phyloP scores from a whole-genome alignment of 2,329 filamentous ascomycete species.

The Macroventuria anomochaeta region DNA sequence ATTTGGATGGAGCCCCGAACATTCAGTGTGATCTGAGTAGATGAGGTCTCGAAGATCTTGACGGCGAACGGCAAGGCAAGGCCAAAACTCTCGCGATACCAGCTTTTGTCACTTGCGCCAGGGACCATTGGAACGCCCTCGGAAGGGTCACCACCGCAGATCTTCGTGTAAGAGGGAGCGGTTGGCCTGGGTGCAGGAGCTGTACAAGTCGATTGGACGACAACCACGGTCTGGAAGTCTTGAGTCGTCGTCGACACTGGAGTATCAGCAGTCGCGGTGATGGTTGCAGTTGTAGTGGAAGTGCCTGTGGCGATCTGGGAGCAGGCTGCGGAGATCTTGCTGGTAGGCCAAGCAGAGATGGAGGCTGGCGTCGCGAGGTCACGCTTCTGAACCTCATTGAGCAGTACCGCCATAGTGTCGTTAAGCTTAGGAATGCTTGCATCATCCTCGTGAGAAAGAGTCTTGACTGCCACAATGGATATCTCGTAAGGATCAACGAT shows the following conservation, averaged over 20 bases:
- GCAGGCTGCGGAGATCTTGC: slow-evolving; percentile 1
- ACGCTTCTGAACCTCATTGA: neutral
- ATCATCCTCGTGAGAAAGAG: neutral
- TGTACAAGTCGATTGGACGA: neutral
- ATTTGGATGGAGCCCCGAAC: neutral
- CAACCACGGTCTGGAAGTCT: neutral
- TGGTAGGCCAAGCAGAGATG: slow-evolving; percentile 2
- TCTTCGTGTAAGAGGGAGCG: slow-evolving; percentile 1
- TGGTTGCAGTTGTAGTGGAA: neutral
- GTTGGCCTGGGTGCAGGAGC: neutral
- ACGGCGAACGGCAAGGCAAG: neutral
- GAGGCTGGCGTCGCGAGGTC: neutral
- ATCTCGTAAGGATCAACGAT: slow-evolving; percentile 3
- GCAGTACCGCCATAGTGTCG: neutral
- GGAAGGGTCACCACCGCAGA: slow-evolving; percentile 1
- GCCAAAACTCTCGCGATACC: neutral
- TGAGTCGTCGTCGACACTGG: neutral
- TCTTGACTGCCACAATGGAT: neutral
- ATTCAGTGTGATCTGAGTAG: neutral
- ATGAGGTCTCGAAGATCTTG: neutral
- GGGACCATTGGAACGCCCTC: neutral
- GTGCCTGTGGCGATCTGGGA: neutral
- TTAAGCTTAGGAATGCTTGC: neutral
- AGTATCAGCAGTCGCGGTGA: neutral
- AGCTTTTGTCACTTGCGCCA: neutral